These are phyloP conservation scores for Davidsoniella eucalypti DNA, from an alignment of 2,329 filamentous ascomycete species.

Conservation along the genomic window DNA sequence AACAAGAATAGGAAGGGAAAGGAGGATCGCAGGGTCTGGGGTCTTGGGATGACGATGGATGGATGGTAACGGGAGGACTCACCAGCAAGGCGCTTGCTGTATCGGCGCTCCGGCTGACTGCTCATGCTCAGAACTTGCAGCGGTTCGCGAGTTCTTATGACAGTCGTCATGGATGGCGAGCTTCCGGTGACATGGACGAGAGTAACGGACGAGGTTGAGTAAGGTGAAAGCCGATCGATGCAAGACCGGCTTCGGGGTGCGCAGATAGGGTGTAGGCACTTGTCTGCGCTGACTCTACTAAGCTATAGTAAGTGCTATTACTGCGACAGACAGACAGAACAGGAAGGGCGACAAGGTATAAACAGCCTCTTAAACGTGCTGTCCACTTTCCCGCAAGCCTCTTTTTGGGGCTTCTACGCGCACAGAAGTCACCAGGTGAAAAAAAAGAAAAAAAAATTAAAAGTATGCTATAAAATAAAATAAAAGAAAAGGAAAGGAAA, in stretches of 20 bases:
- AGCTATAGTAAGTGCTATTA: neutral
- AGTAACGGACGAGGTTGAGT: neutral
- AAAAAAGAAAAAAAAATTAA: conserved; percentile 3
- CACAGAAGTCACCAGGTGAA: neutral
- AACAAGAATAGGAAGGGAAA: neutral
- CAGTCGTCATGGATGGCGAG: conserved; percentile 52
- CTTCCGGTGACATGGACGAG: conserved; percentile 12
- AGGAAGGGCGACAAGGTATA: neutral
- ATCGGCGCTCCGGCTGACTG: conserved; percentile 42
- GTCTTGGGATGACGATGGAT: neutral
- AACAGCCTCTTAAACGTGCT: too few species aligned
- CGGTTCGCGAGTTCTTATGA: conserved; percentile 46
- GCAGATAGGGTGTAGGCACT: too few species aligned
- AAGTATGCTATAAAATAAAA: neutral
- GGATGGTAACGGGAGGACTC: conserved; percentile 20
- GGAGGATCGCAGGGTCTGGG: neutral
- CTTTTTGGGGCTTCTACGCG: conserved; percentile 1
- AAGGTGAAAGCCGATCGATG: conserved; percentile 4
- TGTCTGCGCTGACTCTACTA: too few species aligned
- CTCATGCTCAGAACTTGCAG: conserved; percentile 54
- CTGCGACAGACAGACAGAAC: neutral
- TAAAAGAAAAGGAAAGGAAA: neutral
- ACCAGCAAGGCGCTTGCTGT: conserved; percentile 50
- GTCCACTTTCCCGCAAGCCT: neutral
- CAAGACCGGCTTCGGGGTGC: conserved; percentile 1